A percentile compares a stretch with the other conserved stretches of the same genome.
Evolutionary conservation across 768 basidiomycete genomes (phyloP).

Genomic region (Amanita rubescens): DNA sequence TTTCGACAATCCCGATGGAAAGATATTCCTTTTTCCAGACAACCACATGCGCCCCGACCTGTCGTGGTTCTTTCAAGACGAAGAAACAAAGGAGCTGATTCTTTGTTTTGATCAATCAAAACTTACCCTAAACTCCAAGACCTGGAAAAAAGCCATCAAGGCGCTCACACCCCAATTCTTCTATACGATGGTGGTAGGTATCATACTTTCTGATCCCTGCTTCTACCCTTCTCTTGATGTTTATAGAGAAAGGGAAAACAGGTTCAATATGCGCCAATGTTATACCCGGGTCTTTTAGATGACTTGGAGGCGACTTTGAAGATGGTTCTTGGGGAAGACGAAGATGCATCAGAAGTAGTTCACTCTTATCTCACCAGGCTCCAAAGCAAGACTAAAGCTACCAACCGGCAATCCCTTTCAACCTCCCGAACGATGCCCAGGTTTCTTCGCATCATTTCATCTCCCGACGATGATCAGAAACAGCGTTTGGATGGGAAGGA

Average conservation of each 20-base stretch:
- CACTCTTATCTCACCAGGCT: too few relatives aligned
- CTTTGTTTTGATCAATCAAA: background rate
- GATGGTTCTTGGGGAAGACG: conserved; percentile 1
- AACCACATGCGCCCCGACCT: too few relatives aligned
- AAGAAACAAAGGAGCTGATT: conserved; percentile 7
- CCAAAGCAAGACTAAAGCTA: too few relatives aligned
- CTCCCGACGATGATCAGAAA: background rate
- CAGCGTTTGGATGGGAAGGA: conserved; percentile 1
- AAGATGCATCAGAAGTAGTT: background rate
- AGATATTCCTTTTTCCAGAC: too few relatives aligned
- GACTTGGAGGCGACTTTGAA: background rate
- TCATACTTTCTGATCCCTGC: background rate
- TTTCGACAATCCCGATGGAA: too few relatives aligned
- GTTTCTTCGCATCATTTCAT: background rate
- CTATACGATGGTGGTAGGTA: conserved; percentile 5
- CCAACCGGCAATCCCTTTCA: too few relatives aligned
- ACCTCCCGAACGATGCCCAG: too few relatives aligned
- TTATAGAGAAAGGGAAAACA: conserved; percentile 1
- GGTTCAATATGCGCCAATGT: conserved; percentile 6
- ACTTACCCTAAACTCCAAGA: background rate
- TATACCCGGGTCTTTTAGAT: background rate
- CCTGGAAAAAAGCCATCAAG: conserved; percentile 5
- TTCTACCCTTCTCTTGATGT: background rate
- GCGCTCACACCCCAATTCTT: conserved; percentile 7
- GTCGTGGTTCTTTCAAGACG: too few relatives aligned